Conservation (phyloP, 768 basidiomycete genomes). For the Gloeostereum incarnatum region DNA sequence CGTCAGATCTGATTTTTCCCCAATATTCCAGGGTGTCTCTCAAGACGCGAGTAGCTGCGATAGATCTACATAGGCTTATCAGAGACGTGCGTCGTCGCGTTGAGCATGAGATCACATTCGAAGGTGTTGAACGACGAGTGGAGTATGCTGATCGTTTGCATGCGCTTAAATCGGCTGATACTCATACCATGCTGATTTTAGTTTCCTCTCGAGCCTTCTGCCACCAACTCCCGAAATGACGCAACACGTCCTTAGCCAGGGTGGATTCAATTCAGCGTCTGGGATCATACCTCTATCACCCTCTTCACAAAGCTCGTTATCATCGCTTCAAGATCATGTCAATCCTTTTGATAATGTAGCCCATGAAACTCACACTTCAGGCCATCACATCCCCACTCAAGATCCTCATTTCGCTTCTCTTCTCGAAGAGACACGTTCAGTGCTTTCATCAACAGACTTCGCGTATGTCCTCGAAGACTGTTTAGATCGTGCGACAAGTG, state of each 20-base stretch:
- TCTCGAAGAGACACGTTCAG: constrained; percentile 56
- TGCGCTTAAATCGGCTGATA: constrained; percentile 1
- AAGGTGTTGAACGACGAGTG: constrained; percentile 46
- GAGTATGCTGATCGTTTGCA: constrained; percentile 27
- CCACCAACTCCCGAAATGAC: constrained; percentile 19
- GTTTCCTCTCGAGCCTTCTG: constrained; percentile 67
- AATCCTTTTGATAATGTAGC: no score
- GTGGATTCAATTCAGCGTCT: background rate
- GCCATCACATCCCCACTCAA: constrained; percentile 16
- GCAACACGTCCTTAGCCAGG: constrained; percentile 1
- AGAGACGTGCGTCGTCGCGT: constrained; percentile 69
- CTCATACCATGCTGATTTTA: constrained; percentile 14
- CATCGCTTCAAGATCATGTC: background rate
- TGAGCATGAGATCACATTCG: constrained; percentile 60
- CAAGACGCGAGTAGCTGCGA: constrained; percentile 61
- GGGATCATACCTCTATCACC: no score
- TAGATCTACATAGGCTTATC: constrained; percentile 62
- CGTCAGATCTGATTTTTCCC: background rate
- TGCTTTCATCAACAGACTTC: constrained; percentile 64
- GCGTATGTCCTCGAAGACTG: constrained; percentile 59
- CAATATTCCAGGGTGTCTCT: constrained; percentile 57
- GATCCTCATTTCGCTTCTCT: constrained; percentile 51
- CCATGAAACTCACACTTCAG: background rate
- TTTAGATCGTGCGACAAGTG: constrained; percentile 59
- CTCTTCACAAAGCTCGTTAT: background rate